Evolutionary conservation across 495 filamentous ascomycete species (phyloP).

Genomic region (Xylaria bambusicola): DNA sequence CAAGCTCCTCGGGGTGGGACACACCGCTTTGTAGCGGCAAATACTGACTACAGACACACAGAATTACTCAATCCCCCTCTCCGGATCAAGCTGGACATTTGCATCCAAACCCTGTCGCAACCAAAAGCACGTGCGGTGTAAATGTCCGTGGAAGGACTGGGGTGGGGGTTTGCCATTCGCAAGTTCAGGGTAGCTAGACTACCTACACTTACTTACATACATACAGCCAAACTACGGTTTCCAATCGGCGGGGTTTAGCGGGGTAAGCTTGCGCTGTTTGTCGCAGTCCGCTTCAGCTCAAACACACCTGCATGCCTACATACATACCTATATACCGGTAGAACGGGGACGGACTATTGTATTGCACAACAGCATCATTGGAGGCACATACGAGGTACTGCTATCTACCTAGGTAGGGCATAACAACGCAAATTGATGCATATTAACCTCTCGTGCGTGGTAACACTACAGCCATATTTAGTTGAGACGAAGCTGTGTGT

Average conservation of each 20-base stretch:
- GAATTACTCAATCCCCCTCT: not conserved
- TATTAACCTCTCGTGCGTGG: not conserved
- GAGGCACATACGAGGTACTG: not conserved
- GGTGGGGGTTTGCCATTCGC: slow-evolving; percentile 10
- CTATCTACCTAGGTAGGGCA: no score
- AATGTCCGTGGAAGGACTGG: slow-evolving; percentile 11
- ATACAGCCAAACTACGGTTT: no score
- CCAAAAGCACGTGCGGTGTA: slow-evolving; percentile 9
- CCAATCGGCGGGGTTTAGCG: slow-evolving; percentile 17
- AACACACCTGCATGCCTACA: not conserved
- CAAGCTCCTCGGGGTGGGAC: no score
- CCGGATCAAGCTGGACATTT: not conserved
- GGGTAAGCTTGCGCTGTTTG: slow-evolving; percentile 2
- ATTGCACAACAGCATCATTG: no score
- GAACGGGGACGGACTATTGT: no score
- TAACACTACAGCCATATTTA: not conserved
- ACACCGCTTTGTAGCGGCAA: slow-evolving; percentile 16
- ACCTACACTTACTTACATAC: no score
- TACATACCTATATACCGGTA: no score
- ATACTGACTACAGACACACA: no score
- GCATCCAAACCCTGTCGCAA: slow-evolving; percentile 15
- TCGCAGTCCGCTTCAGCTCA: not conserved
- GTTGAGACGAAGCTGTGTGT: not conserved
- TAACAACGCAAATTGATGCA: not conserved
- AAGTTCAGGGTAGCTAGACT: not conserved